Conservation (phyloP, 2,329 filamentous ascomycete species). For the Colletotrichum sp. region DNA sequence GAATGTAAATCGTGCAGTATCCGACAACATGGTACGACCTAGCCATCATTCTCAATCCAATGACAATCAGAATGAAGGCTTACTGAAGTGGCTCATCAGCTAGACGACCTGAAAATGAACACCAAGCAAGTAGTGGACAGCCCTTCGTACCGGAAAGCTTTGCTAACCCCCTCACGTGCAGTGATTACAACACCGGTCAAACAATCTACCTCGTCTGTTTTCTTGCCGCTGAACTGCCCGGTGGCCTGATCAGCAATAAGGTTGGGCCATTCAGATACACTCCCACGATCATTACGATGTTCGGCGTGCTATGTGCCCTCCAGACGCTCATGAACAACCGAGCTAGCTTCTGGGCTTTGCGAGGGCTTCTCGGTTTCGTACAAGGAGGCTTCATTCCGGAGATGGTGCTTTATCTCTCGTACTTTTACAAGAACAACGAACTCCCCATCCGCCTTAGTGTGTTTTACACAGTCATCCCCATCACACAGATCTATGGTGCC, state of each 20-base stretch:
- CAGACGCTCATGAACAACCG: slow-evolving; percentile 36
- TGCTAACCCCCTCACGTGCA: slow-evolving; percentile 33
- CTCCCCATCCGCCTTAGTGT: slow-evolving; percentile 61
- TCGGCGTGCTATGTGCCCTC: neutral
- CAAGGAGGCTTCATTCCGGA: slow-evolving; percentile 46
- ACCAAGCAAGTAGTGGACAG: neutral
- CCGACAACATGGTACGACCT: slow-evolving; percentile 63
- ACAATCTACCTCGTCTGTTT: slow-evolving; percentile 62
- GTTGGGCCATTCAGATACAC: slow-evolving; percentile 25
- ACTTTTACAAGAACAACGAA: slow-evolving; percentile 28
- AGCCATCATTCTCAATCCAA: too few relatives aligned
- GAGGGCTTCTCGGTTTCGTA: slow-evolving; percentile 37
- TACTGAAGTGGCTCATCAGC: neutral
- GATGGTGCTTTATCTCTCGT: slow-evolving; percentile 58
- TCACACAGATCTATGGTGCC: slow-evolving; percentile 50
- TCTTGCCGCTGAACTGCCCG: slow-evolving; percentile 63
- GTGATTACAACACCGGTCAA: slow-evolving; percentile 39
- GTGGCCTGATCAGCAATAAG: slow-evolving; percentile 65
- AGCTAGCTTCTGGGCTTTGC: slow-evolving; percentile 40
- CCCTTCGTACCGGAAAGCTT: slow-evolving; percentile 30
- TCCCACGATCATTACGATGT: neutral
- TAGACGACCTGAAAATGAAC: neutral
- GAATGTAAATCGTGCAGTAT: slow-evolving; percentile 66
- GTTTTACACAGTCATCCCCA: slow-evolving; percentile 67
- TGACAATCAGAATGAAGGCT: neutral